Evolutionary conservation across 139 green algal species (phyloP).

Genomic region (Haematococcus sp.): DNA sequence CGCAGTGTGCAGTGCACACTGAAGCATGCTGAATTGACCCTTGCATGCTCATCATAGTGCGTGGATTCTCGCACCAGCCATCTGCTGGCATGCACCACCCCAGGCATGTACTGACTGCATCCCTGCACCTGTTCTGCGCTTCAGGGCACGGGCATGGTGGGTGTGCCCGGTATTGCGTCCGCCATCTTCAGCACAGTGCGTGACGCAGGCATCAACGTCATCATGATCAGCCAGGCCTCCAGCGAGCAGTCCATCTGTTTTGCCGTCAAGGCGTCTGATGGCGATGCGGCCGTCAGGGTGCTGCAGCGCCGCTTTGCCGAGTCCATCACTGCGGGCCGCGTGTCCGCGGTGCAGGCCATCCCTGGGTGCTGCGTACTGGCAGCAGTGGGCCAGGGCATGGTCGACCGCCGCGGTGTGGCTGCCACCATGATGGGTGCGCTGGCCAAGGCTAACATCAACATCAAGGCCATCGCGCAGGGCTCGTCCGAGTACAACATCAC

Average conservation of each 20-base stretch:
- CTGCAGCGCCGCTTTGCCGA: conserved; percentile 66
- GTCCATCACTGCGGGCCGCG: conserved; percentile 67
- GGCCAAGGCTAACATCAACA: conserved; percentile 92
- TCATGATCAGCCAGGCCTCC: conserved; percentile 97
- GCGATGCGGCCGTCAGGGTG: conserved; percentile 32
- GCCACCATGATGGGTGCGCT: conserved; percentile 94
- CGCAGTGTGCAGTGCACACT: neutral
- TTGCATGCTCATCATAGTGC: neutral
- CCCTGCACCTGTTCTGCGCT: neutral
- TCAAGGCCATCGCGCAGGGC: conserved; percentile 88
- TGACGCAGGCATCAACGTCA: conserved; percentile 91
- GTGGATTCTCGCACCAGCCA: no score
- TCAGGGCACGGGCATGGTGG: conserved; percentile 94
- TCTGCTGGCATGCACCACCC: neutral
- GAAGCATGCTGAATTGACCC: neutral
- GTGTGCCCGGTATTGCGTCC: conserved; percentile 89
- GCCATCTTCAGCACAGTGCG: conserved; percentile 86
- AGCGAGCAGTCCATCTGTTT: conserved; percentile 98
- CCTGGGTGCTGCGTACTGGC: conserved; percentile 89
- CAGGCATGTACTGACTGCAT: neutral
- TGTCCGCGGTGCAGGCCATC: conserved; percentile 71
- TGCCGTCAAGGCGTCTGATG: conserved; percentile 69
- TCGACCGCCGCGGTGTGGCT: conserved; percentile 72
- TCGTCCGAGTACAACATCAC: conserved; percentile 99
- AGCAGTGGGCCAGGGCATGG: conserved; percentile 93